phyloP scores from a whole-genome alignment of 768 basidiomycete genomes.

The Mycena metata region DNA sequence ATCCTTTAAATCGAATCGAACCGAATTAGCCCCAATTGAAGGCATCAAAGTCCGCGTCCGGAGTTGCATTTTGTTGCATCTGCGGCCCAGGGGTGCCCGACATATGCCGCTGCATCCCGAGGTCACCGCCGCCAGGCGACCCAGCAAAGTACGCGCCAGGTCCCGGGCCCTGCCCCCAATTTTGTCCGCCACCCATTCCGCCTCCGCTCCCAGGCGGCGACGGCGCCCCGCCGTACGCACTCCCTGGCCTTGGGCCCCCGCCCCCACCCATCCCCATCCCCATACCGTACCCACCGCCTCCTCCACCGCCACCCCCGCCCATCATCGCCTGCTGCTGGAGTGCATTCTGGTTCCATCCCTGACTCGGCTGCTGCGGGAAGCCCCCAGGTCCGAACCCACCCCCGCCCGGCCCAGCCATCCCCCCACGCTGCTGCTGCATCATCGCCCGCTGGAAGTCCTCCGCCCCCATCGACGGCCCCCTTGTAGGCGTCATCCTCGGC shows the following conservation, averaged over 20 bases:
- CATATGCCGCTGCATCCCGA: slow-evolving; percentile 60
- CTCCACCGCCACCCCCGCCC: slow-evolving; percentile 47
- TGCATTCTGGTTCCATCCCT: slow-evolving; percentile 54
- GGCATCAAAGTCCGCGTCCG: slow-evolving; percentile 69
- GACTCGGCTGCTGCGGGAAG: slow-evolving; percentile 52
- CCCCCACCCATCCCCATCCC: slow-evolving; percentile 38
- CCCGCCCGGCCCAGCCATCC: slow-evolving; percentile 22
- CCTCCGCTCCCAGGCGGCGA: slow-evolving; percentile 57
- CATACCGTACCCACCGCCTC: slow-evolving; percentile 43
- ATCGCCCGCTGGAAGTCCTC: slow-evolving; percentile 71
- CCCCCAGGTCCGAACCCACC: slow-evolving; percentile 41
- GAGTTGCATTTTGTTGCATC: slow-evolving; percentile 54
- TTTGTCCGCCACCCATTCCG: slow-evolving; percentile 41
- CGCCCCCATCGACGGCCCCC: slow-evolving; percentile 56
- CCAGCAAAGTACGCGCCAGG: slow-evolving; percentile 54
- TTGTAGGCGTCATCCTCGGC: slow-evolving; percentile 61
- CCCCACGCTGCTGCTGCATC: slow-evolving; percentile 49
- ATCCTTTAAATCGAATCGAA: slow-evolving; percentile 41
- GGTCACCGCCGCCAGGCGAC: slow-evolving; percentile 49
- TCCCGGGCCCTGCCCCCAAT: slow-evolving; percentile 44
- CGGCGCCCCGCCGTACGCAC: slow-evolving; percentile 52
- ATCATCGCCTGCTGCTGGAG: slow-evolving; percentile 52
- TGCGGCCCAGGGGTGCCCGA: slow-evolving; percentile 64
- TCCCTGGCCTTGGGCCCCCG: slow-evolving; percentile 31
- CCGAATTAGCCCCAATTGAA: slow-evolving; percentile 70